These are phyloP conservation scores for Chalciporus sphaerocephalus DNA, from an alignment of 768 basidiomycete species.

Conservation along the genomic window DNA sequence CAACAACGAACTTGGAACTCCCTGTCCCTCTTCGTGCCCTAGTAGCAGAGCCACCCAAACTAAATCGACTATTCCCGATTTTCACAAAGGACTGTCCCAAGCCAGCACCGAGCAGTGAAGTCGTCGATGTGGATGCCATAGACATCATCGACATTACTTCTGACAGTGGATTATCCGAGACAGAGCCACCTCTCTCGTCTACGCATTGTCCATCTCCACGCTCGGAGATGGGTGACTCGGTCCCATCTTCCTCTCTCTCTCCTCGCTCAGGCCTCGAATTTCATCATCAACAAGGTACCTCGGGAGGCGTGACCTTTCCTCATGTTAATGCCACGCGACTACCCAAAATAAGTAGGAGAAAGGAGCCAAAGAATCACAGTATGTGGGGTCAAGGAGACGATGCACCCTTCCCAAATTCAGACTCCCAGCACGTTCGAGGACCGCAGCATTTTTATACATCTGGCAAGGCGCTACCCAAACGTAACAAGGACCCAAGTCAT, in stretches of 20 bases:
- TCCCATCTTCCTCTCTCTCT: constrained; percentile 7
- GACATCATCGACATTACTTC: constrained; percentile 19
- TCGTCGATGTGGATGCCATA: constrained; percentile 16
- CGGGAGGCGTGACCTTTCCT: constrained; percentile 6
- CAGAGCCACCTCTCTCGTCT: constrained; percentile 11
- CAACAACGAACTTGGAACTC: neutral
- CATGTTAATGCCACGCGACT: neutral
- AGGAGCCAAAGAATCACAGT: constrained; percentile 1
- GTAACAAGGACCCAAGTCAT: neutral
- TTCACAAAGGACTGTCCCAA: constrained; percentile 14
- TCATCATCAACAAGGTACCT: neutral
- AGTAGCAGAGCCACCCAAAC: constrained; percentile 1
- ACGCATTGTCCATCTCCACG: constrained; percentile 6
- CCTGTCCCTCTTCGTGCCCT: neutral
- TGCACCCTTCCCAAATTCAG: constrained; percentile 47
- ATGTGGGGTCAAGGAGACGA: constrained; percentile 2
- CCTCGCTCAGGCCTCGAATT: neutral
- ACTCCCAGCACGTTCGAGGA: constrained; percentile 60
- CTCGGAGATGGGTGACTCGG: constrained; percentile 7
- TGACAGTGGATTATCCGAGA: constrained; percentile 12
- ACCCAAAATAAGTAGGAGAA: constrained; percentile 4
- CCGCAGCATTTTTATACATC: constrained; percentile 40
- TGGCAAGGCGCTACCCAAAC: constrained; percentile 10
- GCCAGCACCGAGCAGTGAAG: neutral
- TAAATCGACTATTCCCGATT: constrained; percentile 27